A percentile compares a stretch with the other conserved stretches of the same genome.
phyloP scores from a whole-genome alignment of 345 rosid species.

The Mallotus nudiflorus region DNA sequence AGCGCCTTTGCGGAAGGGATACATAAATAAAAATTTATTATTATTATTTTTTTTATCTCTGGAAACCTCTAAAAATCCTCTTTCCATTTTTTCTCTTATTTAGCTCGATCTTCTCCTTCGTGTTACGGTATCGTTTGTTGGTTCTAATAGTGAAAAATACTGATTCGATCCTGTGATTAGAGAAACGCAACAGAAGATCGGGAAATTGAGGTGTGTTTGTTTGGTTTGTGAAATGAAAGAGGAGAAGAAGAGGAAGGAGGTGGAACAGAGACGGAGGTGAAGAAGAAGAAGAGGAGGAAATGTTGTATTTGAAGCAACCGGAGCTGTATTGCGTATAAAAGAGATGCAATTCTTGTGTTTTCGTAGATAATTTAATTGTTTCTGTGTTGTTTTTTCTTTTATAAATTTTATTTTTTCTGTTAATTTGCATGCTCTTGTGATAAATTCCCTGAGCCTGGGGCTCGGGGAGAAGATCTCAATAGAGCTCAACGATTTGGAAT shows the following conservation, averaged over 20 bases:
- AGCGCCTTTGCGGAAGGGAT: not conserved
- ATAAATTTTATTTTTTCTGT: too few species aligned
- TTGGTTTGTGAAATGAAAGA: not conserved
- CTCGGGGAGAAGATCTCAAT: constrained; percentile 61
- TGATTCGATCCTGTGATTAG: constrained; percentile 1
- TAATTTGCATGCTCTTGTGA: constrained; percentile 49
- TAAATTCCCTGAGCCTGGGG: constrained; percentile 69
- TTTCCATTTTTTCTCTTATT: not conserved
- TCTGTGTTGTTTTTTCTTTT: not conserved
- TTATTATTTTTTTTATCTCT: constrained; percentile 17
- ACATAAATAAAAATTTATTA: not conserved
- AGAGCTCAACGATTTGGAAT: constrained; percentile 4
- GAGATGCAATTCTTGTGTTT: constrained; percentile 29
- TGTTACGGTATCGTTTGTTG: too few species aligned
- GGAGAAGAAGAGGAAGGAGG: constrained; percentile 18
- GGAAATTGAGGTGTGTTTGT: not conserved
- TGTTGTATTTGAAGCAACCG: constrained; percentile 84
- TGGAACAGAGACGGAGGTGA: constrained; percentile 16
- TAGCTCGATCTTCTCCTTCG: constrained; percentile 18
- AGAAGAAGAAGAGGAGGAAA: constrained; percentile 25
- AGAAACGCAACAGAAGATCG: not conserved
- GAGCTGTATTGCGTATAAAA: constrained; percentile 50
- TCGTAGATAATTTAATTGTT: not conserved
- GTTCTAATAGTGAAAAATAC: not conserved
- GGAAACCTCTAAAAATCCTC: constrained; percentile 34